Percentiles rank a stretch among this genome's conserved stretches.
Evolutionary conservation across 805 yeast species (phyloP).

Genomic region (Spencermartinsiella europaea): DNA sequence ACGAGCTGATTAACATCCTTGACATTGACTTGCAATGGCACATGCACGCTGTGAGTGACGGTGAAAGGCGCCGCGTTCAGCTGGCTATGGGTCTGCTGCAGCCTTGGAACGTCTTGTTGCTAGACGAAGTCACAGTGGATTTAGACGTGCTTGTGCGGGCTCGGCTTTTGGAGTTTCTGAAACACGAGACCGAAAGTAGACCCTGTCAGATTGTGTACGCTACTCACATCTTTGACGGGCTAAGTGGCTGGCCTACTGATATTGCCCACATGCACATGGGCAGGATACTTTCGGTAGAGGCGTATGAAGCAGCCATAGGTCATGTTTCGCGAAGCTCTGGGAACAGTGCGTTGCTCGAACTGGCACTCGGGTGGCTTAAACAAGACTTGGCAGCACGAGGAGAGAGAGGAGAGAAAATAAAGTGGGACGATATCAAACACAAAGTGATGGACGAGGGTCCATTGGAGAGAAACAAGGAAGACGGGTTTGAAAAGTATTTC

Average conservation of each 20-base stretch:
- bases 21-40: slow-evolving; percentile 89
- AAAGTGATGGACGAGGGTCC: slow-evolving; percentile 18
- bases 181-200: slow-evolving; percentile 65
- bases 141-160: slow-evolving; percentile 88
- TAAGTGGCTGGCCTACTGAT: slow-evolving; percentile 85
- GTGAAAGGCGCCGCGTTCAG: slow-evolving; percentile 92
- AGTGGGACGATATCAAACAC: slow-evolving; percentile 50
- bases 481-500: slow-evolving; percentile 29
- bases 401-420: slow-evolving; percentile 46
- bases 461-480: slow-evolving; percentile 22
- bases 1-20: slow-evolving; percentile 63
- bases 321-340: slow-evolving; percentile 6
- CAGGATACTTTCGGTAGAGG: slow-evolving; percentile 31
- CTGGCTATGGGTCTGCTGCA: slow-evolving; percentile 85
- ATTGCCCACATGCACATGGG: slow-evolving; percentile 77
- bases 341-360: slow-evolving; percentile 31
- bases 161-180: slow-evolving; percentile 63
- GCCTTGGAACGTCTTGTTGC: slow-evolving; percentile 82
- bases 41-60: slow-evolving; percentile 89
- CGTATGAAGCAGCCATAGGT: slow-evolving; percentile 10
- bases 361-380: slow-evolving; percentile 33
- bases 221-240: slow-evolving; percentile 94
- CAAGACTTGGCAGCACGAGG: slow-evolving; percentile 48
- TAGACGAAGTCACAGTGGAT: slow-evolving; percentile 97
- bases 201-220: slow-evolving; percentile 75